Evolutionary conservation across 2,329 filamentous ascomycete species (phyloP).

Genomic region (Apiospora pterosperma): DNA sequence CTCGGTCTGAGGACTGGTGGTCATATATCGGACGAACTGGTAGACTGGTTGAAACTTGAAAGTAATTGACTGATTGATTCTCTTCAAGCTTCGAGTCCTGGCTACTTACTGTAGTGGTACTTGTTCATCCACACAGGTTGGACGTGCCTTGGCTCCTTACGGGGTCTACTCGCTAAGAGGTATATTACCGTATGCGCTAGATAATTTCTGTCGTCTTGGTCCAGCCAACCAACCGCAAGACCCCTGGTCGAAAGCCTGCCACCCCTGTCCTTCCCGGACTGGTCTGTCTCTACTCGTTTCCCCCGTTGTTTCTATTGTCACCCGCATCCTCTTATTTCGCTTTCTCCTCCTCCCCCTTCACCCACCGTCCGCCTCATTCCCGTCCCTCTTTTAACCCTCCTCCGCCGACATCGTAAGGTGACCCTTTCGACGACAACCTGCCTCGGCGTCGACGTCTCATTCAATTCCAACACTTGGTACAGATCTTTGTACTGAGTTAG

Average conservation of each 20-base stretch:
- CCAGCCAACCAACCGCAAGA: slow-evolving; percentile 8
- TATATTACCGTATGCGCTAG: slow-evolving; percentile 12
- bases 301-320: slow-evolving; percentile 26
- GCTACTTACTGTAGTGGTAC: background rate
- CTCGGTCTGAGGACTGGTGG: background rate
- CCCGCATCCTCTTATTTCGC: slow-evolving; percentile 13
- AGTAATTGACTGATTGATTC: background rate
- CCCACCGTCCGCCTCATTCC: slow-evolving; percentile 24
- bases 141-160: slow-evolving; percentile 2
- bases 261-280: slow-evolving; percentile 8
- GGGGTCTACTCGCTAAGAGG: slow-evolving; percentile 1
- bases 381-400: slow-evolving; percentile 24
- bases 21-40: background rate
- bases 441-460: slow-evolving; percentile 22
- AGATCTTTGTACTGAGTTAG: slow-evolving; percentile 15
- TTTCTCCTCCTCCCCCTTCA: slow-evolving; percentile 22
- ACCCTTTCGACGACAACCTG: slow-evolving; percentile 28
- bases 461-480: slow-evolving; percentile 15
- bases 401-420: slow-evolving; percentile 29
- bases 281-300: slow-evolving; percentile 9
- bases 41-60: background rate
- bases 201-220: slow-evolving; percentile 9
- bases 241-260: slow-evolving; percentile 11
- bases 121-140: background rate
- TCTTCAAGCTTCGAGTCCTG: background rate